Base-by-base conservation (phyloP, 23 red algal genomes). In the Gracilaria gracilis region DNA sequence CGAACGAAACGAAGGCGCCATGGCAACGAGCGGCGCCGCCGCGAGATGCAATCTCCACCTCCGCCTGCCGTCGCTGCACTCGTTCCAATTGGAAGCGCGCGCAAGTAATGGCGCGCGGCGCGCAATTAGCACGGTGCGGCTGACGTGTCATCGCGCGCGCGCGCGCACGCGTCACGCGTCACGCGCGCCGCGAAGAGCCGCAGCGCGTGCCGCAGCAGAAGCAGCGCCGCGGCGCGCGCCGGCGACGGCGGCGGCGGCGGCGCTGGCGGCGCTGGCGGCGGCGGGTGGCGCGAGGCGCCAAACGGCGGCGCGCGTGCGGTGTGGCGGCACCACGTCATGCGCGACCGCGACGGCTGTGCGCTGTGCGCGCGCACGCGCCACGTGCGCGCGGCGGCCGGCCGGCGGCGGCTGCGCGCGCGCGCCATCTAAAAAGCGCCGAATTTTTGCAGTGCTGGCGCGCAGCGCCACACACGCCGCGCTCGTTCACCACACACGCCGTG, bases 21-120 rank as follows among this genome's bases (percentile, higher is more conserved):
- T n/a, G n/a, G n/a, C n/a, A n/a, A n/a, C n/a, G n/a, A n/a, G n/a
- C n/a, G n/a, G n/a, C n/a, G n/a, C n/a, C n/a, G 13, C 1, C 21
- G n/a, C n/a, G 61, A 65, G 61, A 65, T 27, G 61, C 55, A 59
- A 59, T 59, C 55, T 59, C 42, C n/a, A n/a, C n/a, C n/a, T n/a
- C n/a, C n/a, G n/a, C n/a, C n/a, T n/a, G n/a, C n/a, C n/a, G n/a
- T n/a, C n/a, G n/a, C n/a, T n/a, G n/a, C n/a, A n/a, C n/a, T n/a
- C n/a, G n/a, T n/a, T n/a, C 5, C 42, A 59, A 59, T 59, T 59
- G 16, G 7, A 15, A 2, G 55, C 55, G 55, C 55, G 55, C 20
- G 55, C n/a, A 59, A 4, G 55, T 24, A 59, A 59, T 59, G 5
- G 55, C 16, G 55, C 42, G 42, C 42, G 42, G n/a, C n/a, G n/a